A percentile compares a stretch with the other conserved stretches of the same genome.
phyloP scores from a whole-genome alignment of 2,329 filamentous ascomycete genomes.

The Colletotrichum sp. region DNA sequence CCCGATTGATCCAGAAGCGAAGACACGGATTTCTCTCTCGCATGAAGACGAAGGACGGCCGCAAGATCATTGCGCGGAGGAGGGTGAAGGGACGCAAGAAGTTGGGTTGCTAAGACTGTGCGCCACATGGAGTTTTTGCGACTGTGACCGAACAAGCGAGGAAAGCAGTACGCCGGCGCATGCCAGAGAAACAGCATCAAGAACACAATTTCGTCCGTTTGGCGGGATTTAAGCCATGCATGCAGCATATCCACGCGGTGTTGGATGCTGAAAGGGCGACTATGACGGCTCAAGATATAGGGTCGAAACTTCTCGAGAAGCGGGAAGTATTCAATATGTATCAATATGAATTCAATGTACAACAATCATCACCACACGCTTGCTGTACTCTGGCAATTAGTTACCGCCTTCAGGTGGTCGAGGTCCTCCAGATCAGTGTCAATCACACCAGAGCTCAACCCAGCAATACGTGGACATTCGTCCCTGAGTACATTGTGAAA shows the following conservation, averaged over 20 bases:
- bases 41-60: slow-evolving; percentile 54
- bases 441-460: background rate
- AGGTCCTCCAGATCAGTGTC: background rate
- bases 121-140: background rate
- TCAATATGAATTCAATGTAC: slow-evolving; percentile 18
- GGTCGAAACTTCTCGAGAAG: background rate
- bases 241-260: background rate
- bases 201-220: background rate
- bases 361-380: background rate
- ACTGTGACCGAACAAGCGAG: background rate
- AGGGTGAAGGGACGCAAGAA: slow-evolving; percentile 56
- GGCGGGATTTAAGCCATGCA: background rate
- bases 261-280: background rate
- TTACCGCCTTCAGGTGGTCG: background rate
- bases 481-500: background rate
- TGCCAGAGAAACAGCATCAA: background rate
- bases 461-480: background rate
- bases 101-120: slow-evolving; percentile 28
- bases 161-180: background rate
- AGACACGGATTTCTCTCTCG: slow-evolving; percentile 63
- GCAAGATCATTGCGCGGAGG: slow-evolving; percentile 58
- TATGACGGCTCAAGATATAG: background rate
- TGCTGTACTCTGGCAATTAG: background rate
- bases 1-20: slow-evolving; percentile 63
- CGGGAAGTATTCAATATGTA: slow-evolving; percentile 6